Conservation (phyloP, 2,329 filamentous ascomycete species). For the Falciphora oryzae region DNA sequence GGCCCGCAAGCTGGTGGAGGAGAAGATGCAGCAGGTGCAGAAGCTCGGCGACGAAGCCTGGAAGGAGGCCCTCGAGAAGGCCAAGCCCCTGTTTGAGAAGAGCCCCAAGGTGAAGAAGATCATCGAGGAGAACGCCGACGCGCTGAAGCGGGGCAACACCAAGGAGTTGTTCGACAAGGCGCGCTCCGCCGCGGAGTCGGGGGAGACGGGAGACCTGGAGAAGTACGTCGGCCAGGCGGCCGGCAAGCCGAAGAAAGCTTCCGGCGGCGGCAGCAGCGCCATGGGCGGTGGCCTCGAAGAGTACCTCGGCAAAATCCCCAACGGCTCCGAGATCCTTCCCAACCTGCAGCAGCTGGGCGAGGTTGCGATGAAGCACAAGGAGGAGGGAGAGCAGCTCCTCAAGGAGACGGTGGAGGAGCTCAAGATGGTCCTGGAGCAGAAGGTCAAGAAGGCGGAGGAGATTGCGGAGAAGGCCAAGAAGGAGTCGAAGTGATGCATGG, state of each 20-base stretch:
- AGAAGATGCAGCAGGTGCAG: constrained; percentile 62
- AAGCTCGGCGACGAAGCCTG: constrained; percentile 66
- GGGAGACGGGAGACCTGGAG: constrained; percentile 53
- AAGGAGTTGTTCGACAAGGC: constrained; percentile 58
- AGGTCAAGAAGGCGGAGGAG: constrained; percentile 51
- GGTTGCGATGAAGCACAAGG: constrained; percentile 60
- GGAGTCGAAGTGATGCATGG: constrained; percentile 19
- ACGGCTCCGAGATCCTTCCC: constrained; percentile 56
- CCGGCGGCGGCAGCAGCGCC: constrained; percentile 29
- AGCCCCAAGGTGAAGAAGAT: constrained; percentile 70
- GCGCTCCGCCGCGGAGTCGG: constrained; percentile 55
- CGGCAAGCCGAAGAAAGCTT: constrained; percentile 50
- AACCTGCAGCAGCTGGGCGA: constrained; percentile 61
- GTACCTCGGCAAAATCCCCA: constrained; percentile 61
- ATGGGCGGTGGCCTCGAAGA: constrained; percentile 46
- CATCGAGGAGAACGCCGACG: constrained; percentile 63
- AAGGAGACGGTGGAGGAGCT: constrained; percentile 65
- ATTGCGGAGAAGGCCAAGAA: constrained; percentile 50
- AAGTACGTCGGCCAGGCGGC: constrained; percentile 54
- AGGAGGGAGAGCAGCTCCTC: constrained; percentile 63
- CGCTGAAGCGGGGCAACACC: constrained; percentile 61
- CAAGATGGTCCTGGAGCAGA: constrained; percentile 56
- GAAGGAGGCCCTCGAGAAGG: constrained; percentile 65
- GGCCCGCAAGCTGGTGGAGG: constrained; percentile 57
- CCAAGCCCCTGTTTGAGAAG: constrained; percentile 68